phyloP scores from a whole-genome alignment of 345 rosid genomes.

The Geranium rotundifolium region DNA sequence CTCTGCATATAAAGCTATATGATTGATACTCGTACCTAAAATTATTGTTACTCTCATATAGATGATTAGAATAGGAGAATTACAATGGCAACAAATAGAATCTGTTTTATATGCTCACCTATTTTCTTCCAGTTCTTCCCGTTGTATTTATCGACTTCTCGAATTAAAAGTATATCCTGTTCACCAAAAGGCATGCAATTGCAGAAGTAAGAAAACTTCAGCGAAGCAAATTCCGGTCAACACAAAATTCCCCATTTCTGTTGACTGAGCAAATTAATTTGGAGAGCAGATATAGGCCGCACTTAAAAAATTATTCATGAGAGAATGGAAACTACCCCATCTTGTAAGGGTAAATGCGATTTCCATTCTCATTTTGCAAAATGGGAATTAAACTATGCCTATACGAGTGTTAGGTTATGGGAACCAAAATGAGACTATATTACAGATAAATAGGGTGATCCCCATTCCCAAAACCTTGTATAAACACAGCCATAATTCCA shows the following conservation, averaged over 20 bases:
- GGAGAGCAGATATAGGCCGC: background rate
- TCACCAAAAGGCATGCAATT: background rate
- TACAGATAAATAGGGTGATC: too few species aligned
- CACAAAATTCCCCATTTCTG: too few species aligned
- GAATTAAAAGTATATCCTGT: conserved; percentile 15
- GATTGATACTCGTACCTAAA: background rate
- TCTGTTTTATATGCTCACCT: conserved; percentile 13
- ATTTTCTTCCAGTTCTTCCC: conserved; percentile 44
- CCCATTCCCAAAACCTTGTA: background rate
- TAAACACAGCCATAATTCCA: background rate
- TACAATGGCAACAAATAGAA: background rate
- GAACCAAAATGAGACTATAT: too few species aligned
- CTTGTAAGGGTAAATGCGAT: too few species aligned
- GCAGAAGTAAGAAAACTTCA: background rate
- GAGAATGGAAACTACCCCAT: too few species aligned
- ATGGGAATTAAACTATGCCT: too few species aligned
- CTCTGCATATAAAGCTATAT: background rate
- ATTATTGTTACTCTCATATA: background rate
- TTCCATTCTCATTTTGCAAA: too few species aligned
- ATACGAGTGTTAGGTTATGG: too few species aligned
- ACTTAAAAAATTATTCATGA: too few species aligned
- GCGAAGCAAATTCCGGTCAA: background rate
- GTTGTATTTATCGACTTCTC: conserved; percentile 23
- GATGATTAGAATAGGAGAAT: background rate
- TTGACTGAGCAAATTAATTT: background rate